Evolutionary conservation across 225 moss, liverwort and hornwort species (phyloP), one percentile per base, ranked within the genome.

Genomic region (Thuidium tamariscinum): DNA sequence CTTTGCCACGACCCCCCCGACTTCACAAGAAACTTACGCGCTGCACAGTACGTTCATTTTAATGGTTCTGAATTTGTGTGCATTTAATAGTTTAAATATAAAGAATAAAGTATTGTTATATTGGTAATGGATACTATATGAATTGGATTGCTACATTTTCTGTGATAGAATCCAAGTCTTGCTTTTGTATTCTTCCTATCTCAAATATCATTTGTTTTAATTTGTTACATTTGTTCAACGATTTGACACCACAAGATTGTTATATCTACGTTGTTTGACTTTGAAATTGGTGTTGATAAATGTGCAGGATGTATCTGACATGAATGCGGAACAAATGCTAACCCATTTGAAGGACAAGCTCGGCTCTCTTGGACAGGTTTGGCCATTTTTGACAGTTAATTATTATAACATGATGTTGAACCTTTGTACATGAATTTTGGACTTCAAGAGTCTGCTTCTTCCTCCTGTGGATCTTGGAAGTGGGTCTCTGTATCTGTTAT

Each of bases 321-420:
- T 97, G 89, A 86, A 89, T 76, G 96, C 97, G 79, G 76, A 84
- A 64, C 93, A 97, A 89, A 97, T 95, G 96, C 83, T 96, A 75
- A 85, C 89, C 73, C 97, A 97, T 88, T 88, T 97, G 89, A 94
- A 94, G 91, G 91, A 92, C 32, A 93, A 93, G 48, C 90, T 96
- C 78, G 97, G 96, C 63, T 95, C 96, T 67, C 90, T 94, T 82
- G 97, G 96, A 85, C 97, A 97, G 91, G 97, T 96, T 48, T 83
- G 84, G 49, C 46, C 81, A 56, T 67, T 75, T 75, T 80, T 75
- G 42, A 36, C 75, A 55, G 21, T 16, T 11, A 80, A 80, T 63
- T 48, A 63, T 80, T 62, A 22, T 80, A 11, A 48, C 22, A 62
- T 42, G 85, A 59, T 81, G 66, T 82, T 52, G 5, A 42, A 74